phyloP scores from a whole-genome alignment of 192 early-diverging fungal genomes.

The Mortierella antarctica region DNA sequence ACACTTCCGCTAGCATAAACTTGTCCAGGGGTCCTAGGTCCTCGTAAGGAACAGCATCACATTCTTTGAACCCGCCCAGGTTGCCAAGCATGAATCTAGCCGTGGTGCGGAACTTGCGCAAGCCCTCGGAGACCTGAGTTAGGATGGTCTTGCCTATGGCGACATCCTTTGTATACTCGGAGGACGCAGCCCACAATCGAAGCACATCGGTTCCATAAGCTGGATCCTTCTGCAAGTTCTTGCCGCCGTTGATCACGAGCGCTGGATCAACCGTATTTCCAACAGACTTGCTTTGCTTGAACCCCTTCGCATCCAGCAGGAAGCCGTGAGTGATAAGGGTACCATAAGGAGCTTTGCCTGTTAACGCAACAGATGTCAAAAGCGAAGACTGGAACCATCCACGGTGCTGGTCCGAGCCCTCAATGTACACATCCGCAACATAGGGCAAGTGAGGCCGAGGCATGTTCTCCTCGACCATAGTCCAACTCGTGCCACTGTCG shows the following conservation, averaged over 20 bases:
- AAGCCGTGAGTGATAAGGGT: slow-evolving; percentile 86
- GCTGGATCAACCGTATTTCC: slow-evolving; percentile 81
- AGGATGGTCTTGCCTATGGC: slow-evolving; percentile 75
- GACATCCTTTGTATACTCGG: slow-evolving; percentile 81
- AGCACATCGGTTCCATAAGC: slow-evolving; percentile 81
- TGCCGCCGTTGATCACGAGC: slow-evolving; percentile 75
- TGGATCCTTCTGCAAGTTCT: slow-evolving; percentile 73
- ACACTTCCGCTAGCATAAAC: slow-evolving; percentile 75
- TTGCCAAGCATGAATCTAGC: slow-evolving; percentile 84
- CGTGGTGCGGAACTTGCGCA: slow-evolving; percentile 82
- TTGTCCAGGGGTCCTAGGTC: slow-evolving; percentile 63
- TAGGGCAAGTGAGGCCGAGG: slow-evolving; percentile 36
- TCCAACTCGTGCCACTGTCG: slow-evolving; percentile 85
- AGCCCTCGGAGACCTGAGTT: slow-evolving; percentile 67
- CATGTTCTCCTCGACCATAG: slow-evolving; percentile 63
- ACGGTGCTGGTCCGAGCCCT: slow-evolving; percentile 86
- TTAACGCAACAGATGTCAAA: slow-evolving; percentile 75
- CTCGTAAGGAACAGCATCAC: slow-evolving; percentile 59
- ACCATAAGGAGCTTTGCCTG: slow-evolving; percentile 74
- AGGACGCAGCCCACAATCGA: slow-evolving; percentile 79
- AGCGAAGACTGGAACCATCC: slow-evolving; percentile 90
- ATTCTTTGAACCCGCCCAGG: slow-evolving; percentile 65
- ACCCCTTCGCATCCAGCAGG: slow-evolving; percentile 78
- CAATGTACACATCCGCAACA: slow-evolving; percentile 77
- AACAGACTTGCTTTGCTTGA: slow-evolving; percentile 87